phyloP scores from a whole-genome alignment of 2,329 filamentous ascomycete genomes.

The Rutstroemia sydowiana region DNA sequence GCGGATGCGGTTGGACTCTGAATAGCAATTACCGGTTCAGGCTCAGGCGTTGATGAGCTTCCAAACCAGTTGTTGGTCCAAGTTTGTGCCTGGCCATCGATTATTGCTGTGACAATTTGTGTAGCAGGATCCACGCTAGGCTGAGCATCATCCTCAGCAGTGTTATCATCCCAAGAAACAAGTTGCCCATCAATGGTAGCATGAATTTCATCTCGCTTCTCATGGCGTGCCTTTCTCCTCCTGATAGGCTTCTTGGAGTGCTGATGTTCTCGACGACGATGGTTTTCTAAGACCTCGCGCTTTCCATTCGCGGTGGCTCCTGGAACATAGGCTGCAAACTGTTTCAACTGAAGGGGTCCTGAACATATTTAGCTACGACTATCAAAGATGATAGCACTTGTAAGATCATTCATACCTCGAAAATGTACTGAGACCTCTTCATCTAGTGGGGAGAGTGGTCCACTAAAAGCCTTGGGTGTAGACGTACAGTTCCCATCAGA shows the following conservation, averaged over 20 bases:
- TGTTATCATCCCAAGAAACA: conserved; percentile 21
- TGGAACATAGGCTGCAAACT: conserved; percentile 63
- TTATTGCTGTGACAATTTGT: not conserved
- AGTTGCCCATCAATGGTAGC: conserved; percentile 23
- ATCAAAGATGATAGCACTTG: not conserved
- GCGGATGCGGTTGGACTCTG: not conserved
- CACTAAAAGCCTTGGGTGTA: conserved; percentile 45
- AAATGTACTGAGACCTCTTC: conserved; percentile 49
- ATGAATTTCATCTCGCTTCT: conserved; percentile 34
- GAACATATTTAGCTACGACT: too few relatives aligned
- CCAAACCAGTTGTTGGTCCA: conserved; percentile 9
- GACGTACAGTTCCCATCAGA: conserved; percentile 46
- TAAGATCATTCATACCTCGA: too few relatives aligned
- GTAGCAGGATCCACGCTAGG: not conserved
- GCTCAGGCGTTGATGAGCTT: not conserved
- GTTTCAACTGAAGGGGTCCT: conserved; percentile 58
- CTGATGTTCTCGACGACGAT: conserved; percentile 17
- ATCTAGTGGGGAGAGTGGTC: conserved; percentile 58
- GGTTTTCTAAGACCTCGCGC: conserved; percentile 30
- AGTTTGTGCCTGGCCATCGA: conserved; percentile 5
- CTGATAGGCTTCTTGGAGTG: conserved; percentile 25
- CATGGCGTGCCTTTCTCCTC: conserved; percentile 32
- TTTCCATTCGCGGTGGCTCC: conserved; percentile 29
- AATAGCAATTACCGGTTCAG: not conserved
- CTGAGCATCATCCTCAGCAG: conserved; percentile 7